Percentiles rank a stretch among this genome's conserved stretches.
These are phyloP conservation scores for Waltergamsia citrina DNA, from an alignment of 2,329 filamentous ascomycete genomes.

Conservation along the genomic window DNA sequence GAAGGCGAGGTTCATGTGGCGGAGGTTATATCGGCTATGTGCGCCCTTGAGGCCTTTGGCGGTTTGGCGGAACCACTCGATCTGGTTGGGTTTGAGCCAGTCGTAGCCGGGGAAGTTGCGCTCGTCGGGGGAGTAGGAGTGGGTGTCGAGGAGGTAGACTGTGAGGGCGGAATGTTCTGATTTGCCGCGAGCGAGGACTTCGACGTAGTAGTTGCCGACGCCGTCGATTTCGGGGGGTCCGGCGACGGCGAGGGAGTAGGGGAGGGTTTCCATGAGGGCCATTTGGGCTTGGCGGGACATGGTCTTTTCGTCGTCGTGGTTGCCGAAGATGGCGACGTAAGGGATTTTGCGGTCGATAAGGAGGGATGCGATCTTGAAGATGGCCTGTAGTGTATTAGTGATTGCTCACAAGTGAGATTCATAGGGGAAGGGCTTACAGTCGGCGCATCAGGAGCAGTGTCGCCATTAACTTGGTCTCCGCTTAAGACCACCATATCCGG, in stretches of 20 bases:
- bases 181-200: conserved; percentile 71
- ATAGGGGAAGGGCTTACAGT: conserved; percentile 43
- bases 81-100: conserved; percentile 92
- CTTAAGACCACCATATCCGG: conserved; percentile 87
- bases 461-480: conserved; percentile 93
- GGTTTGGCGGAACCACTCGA: conserved; percentile 85
- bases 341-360: conserved; percentile 83
- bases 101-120: conserved; percentile 86
- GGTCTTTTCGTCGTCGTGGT: conserved; percentile 89
- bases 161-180: conserved; percentile 85
- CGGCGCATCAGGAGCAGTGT: conserved; percentile 83
- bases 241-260: conserved; percentile 78
- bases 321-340: conserved; percentile 90
- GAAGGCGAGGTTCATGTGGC: conserved; percentile 93
- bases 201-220: conserved; percentile 89
- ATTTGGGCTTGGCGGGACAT: conserved; percentile 72
- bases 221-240: conserved; percentile 80
- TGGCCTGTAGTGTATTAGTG: conserved; percentile 42
- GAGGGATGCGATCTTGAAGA: conserved; percentile 85
- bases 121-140: conserved; percentile 86
- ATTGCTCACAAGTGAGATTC: not conserved
- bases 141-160: conserved; percentile 90
- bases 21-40: conserved; percentile 78
- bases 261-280: conserved; percentile 75
- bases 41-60: conserved; percentile 63